Base-by-base conservation (phyloP, 495 filamentous ascomycete species). In the Haplographium delicatum region DNA sequence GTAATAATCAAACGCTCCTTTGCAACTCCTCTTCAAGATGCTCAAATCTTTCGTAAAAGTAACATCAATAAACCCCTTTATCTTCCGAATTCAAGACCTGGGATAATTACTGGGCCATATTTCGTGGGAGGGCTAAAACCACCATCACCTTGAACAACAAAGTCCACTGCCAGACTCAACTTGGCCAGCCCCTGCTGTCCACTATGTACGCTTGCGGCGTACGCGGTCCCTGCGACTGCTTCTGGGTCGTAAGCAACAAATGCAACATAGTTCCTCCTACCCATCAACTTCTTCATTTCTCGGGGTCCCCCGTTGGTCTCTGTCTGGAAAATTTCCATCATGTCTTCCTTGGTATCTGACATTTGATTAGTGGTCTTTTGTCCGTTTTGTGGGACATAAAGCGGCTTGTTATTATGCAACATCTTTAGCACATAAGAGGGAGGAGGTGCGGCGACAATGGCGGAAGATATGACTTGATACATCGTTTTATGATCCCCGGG, bases 291-390 rank as follows among this genome's bases (percentile, higher is more conserved):
- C 64, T 88, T 87, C 55, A 86, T 71, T 68, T 98, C 93, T 20
- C 94, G 74, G 1, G 81, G 69, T 23, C 79, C 71, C 11, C 94
- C 91, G 43, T 79, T 85, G 15, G 91, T 86, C 59, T 98, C 93
- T 6, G 77, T 83, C 63, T 91, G 84, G 77, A 98, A 98, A 56
- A 98, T 88, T 70, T 98, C 93, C 83, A 97, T 90, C 93, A 98
- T 98, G 64, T 98, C 93, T 67, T 98, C 93, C 66, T 98, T 98
- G 30, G 93, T 98, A 62, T 98, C 93, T 6, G 59, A 56, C 13
- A 62, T 38, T 31, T 52, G 47, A 59, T 83, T 72, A 2, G 73
- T 80, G 16, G 81, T 85, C 54, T 88, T 84, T 63, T 94, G 86
- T 16, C 94, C 94, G 67, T 98, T 98, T 37, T 77, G 75, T 1